phyloP scores from a whole-genome alignment of 306 rosid species.

The Pyrus pyrifolia region DNA sequence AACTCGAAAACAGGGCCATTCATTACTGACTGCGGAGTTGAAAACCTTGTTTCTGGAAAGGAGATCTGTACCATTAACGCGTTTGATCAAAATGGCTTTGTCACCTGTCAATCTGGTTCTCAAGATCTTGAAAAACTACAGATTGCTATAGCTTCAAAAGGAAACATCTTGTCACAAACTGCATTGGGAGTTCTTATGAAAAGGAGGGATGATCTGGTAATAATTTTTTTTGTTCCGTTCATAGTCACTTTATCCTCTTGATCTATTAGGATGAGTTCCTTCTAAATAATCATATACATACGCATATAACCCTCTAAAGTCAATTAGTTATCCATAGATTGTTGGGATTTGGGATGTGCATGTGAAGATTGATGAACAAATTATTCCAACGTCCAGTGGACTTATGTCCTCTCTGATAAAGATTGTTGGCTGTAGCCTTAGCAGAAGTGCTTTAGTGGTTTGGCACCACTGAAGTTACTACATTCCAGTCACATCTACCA shows the following conservation, averaged over 20 bases:
- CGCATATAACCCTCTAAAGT: neutral
- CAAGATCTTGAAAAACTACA: constrained; percentile 28
- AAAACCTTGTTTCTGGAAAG: constrained; percentile 23
- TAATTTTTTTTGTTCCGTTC: constrained; percentile 1
- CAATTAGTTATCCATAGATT: neutral
- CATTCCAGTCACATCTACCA: neutral
- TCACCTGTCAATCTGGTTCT: constrained; percentile 22
- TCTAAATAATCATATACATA: neutral
- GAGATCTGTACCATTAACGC: constrained; percentile 22
- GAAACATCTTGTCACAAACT: constrained; percentile 37
- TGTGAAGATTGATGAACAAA: neutral
- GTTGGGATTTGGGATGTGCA: neutral
- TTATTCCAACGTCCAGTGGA: neutral
- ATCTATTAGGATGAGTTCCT: neutral
- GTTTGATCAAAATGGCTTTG: constrained; percentile 20
- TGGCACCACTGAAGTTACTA: neutral
- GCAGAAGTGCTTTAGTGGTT: neutral
- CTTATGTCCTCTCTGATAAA: neutral
- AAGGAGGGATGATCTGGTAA: constrained; percentile 65
- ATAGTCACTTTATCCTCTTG: neutral
- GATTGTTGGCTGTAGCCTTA: neutral
- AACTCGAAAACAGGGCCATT: constrained; percentile 17
- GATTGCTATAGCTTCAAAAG: constrained; percentile 35
- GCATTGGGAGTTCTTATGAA: constrained; percentile 45
- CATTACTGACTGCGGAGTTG: constrained; percentile 22